phyloP scores from a whole-genome alignment of 2,329 filamentous ascomycete genomes.

The Diaporthe australafricana region DNA sequence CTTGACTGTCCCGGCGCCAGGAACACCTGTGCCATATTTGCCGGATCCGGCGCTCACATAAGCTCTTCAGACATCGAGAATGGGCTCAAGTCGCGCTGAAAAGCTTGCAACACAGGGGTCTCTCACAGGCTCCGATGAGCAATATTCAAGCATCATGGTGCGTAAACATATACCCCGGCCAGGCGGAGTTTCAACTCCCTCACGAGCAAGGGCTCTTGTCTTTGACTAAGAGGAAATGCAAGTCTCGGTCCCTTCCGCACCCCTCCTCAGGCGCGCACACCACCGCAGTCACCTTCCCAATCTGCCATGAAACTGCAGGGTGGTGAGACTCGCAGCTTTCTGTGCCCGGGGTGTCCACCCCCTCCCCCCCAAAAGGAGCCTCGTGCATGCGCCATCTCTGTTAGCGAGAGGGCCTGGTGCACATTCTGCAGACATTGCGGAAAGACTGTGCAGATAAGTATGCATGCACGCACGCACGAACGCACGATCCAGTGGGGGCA shows the following conservation, averaged over 20 bases:
- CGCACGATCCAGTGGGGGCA: constrained; percentile 18
- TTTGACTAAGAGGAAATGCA: background rate
- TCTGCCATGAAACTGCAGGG: background rate
- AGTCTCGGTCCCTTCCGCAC: constrained; percentile 10
- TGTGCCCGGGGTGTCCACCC: background rate
- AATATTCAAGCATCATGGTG: background rate
- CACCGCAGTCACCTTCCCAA: constrained; percentile 2
- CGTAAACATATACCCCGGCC: background rate
- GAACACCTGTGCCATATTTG: background rate
- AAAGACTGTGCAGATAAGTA: background rate
- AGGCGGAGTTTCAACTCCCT: background rate
- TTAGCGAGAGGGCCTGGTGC: background rate
- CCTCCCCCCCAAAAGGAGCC: constrained; percentile 5
- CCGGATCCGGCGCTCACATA: no score
- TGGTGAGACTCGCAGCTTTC: constrained; percentile 8
- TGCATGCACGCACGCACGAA: background rate
- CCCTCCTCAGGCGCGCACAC: background rate
- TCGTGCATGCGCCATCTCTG: background rate
- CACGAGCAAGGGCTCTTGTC: background rate
- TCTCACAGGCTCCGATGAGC: background rate
- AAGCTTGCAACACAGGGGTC: background rate
- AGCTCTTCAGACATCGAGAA: background rate
- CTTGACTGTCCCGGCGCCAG: no score
- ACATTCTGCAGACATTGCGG: background rate
- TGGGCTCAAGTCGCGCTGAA: background rate